A percentile compares a stretch with the other conserved stretches of the same genome.
Conservation (phyloP, 768 basidiomycete genomes). For the Lentinula sp. region DNA sequence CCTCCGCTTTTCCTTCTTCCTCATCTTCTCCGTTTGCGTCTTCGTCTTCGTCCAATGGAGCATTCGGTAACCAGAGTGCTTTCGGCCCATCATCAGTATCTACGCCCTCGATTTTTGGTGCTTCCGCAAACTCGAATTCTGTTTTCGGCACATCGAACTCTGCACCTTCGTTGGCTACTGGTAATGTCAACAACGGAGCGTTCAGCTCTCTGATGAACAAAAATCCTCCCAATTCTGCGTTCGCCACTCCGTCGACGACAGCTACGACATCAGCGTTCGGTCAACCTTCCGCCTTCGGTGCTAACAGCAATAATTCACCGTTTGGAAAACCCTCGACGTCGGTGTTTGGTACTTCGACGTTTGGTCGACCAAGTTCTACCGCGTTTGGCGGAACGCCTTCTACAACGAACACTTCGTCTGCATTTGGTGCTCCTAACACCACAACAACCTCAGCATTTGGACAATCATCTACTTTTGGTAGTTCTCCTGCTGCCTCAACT, state of each 20-base stretch:
- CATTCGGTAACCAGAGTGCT: conserved; percentile 25
- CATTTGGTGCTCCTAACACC: conserved; percentile 15
- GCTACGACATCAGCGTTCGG: conserved; percentile 11
- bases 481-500: neutral
- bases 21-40: conserved; percentile 17
- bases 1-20: conserved; percentile 13
- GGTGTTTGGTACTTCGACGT: neutral
- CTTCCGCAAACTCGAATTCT: conserved; percentile 7
- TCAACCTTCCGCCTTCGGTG: conserved; percentile 3
- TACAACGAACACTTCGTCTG: conserved; percentile 8
- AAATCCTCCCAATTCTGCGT: conserved; percentile 8
- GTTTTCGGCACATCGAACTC: neutral
- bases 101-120: conserved; percentile 18
- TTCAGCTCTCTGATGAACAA: neutral
- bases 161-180: neutral
- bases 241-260: conserved; percentile 14
- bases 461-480: conserved; percentile 8
- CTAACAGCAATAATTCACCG: neutral
- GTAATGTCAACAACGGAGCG: conserved; percentile 9
- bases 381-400: neutral
- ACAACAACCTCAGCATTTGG: conserved; percentile 11
- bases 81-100: conserved; percentile 24
- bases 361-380: neutral
- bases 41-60: conserved; percentile 12
- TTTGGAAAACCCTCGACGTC: neutral